A percentile compares a stretch with the other conserved stretches of the same genome.
phyloP scores from a whole-genome alignment of 2,329 filamentous ascomycete genomes.

The Fusarium cicatricum region DNA sequence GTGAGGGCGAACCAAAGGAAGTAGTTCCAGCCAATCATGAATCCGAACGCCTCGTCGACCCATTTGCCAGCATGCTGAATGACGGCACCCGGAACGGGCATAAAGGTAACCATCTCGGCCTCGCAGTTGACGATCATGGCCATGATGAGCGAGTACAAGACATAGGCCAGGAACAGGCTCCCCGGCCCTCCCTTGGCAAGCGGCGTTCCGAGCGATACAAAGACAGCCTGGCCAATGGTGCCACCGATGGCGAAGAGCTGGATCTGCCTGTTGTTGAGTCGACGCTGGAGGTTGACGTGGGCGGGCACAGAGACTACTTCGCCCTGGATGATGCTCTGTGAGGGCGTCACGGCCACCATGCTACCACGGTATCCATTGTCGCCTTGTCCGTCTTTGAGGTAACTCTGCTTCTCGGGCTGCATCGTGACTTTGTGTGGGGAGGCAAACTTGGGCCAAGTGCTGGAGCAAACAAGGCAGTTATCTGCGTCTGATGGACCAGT shows the following conservation, averaged over 20 bases:
- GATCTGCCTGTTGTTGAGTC: neutral
- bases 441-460: no score
- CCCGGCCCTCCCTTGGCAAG: conserved; percentile 49
- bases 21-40: conserved; percentile 54
- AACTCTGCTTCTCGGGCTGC: no score
- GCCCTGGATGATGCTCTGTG: no score
- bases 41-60: conserved; percentile 69
- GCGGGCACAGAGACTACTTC: no score
- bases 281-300: neutral
- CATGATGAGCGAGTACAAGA: conserved; percentile 60
- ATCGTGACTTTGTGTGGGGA: no score
- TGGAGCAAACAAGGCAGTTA: no score
- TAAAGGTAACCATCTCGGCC: conserved; percentile 68
- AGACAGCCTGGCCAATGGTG: conserved; percentile 63
- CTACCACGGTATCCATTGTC: no score
- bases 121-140: conserved; percentile 68
- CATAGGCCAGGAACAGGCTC: conserved; percentile 64
- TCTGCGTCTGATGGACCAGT: no score
- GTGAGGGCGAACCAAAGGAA: conserved; percentile 50
- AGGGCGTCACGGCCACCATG: no score
- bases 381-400: no score
- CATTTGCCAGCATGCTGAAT: conserved; percentile 69
- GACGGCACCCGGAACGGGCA: conserved; percentile 68
- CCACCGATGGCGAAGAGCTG: conserved; percentile 53
- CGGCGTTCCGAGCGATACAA: conserved; percentile 66